Conservation (phyloP, 176 grass and related monocot genomes). For the Oryza australiensis region DNA sequence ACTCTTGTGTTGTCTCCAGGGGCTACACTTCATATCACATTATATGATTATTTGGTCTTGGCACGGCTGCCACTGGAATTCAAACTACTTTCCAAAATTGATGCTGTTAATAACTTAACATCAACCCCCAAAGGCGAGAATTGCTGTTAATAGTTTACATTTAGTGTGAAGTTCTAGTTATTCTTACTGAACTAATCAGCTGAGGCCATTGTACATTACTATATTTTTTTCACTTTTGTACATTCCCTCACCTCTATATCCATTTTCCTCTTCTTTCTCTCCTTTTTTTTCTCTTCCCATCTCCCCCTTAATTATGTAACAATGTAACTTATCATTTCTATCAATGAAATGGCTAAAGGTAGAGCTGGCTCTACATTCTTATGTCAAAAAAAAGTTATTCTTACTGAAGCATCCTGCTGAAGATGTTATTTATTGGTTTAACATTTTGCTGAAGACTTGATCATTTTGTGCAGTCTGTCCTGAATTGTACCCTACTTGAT, state of each 20-base stretch:
- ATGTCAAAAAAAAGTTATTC: neutral
- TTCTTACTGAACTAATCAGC: neutral
- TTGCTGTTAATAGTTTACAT: neutral
- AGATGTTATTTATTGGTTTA: neutral
- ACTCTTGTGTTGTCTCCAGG: neutral
- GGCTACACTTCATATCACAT: neutral
- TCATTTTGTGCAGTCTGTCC: slow-evolving; percentile 14
- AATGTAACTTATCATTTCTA: too few species aligned
- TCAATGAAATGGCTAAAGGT: too few species aligned
- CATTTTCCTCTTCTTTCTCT: too few species aligned
- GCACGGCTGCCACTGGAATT: neutral
- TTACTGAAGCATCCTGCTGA: neutral
- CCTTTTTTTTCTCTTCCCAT: too few species aligned
- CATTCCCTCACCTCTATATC: too few species aligned
- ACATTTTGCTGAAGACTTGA: slow-evolving; percentile 5
- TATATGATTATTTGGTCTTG: neutral
- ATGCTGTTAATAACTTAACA: neutral
- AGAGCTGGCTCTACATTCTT: too few species aligned
- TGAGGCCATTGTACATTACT: too few species aligned
- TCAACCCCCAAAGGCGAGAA: neutral
- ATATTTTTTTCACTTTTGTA: too few species aligned
- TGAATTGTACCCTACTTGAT: slow-evolving; percentile 7
- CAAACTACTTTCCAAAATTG: neutral
- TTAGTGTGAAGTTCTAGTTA: neutral
- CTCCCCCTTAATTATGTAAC: too few species aligned